Evolutionary conservation across 805 yeast genomes (phyloP).

Genomic region (Grigorovia humatica): DNA sequence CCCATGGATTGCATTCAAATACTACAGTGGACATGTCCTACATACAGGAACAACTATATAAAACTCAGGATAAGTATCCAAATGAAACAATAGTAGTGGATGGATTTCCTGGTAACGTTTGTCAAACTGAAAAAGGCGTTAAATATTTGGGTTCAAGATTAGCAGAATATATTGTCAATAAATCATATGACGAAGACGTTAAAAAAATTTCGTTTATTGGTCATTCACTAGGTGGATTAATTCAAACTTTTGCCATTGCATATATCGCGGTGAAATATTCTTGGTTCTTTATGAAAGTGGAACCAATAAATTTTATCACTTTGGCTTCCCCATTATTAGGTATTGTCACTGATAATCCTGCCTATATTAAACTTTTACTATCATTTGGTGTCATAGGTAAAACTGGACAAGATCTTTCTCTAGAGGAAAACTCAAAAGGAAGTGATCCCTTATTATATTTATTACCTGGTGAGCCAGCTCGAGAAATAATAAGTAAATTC

Average conservation of each 20-base stretch:
- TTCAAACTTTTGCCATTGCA: constrained; percentile 70
- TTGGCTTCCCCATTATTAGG: constrained; percentile 71
- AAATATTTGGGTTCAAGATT: constrained; percentile 61
- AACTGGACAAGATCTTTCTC: constrained; percentile 70
- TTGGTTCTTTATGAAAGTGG: constrained; percentile 48
- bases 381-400: constrained; percentile 70
- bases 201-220: constrained; percentile 60
- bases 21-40: constrained; percentile 67
- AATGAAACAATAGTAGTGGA: constrained; percentile 46
- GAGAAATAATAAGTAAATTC: constrained; percentile 45
- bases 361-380: constrained; percentile 56
- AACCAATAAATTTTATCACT: constrained; percentile 60
- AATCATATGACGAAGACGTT: constrained; percentile 35
- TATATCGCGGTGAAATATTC: constrained; percentile 60
- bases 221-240: constrained; percentile 71
- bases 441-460: constrained; percentile 47
- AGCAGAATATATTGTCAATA: constrained; percentile 52
- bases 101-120: constrained; percentile 60
- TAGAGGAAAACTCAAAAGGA: constrained; percentile 34
- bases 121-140: constrained; percentile 72
- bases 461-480: constrained; percentile 54
- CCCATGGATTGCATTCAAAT: constrained; percentile 75
- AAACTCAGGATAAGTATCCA: constrained; percentile 24
- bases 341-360: constrained; percentile 67
- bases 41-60: constrained; percentile 57